Percentiles rank a stretch among this genome's conserved stretches.
phyloP scores from a whole-genome alignment of 2,329 filamentous ascomycete genomes.

The Aureobasidium vineae region DNA sequence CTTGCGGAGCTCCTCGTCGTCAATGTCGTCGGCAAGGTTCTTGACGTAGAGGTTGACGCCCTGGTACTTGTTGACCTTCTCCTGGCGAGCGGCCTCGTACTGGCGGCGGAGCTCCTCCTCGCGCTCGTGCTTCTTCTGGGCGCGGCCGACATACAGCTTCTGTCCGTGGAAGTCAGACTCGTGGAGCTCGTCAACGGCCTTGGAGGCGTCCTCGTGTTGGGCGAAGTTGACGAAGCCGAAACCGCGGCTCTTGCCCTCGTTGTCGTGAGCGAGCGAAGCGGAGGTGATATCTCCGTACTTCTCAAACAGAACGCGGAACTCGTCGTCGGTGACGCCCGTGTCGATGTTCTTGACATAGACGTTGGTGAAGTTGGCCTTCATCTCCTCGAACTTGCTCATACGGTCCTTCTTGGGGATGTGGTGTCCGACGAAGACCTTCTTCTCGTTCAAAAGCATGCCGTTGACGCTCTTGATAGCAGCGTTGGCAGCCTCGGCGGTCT shows the following conservation, averaged over 20 bases:
- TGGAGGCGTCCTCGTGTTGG: slow-evolving; percentile 80
- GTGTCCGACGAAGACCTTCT: slow-evolving; percentile 99
- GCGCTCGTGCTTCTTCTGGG: slow-evolving; percentile 99
- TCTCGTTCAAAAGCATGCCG: slow-evolving; percentile 99
- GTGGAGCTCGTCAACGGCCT: slow-evolving; percentile 89
- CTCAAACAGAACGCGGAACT: slow-evolving; percentile 93
- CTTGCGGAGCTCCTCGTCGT: slow-evolving; percentile 95
- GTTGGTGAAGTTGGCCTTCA: slow-evolving; percentile 99
- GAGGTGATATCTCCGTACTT: slow-evolving; percentile 93
- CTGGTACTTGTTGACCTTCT: slow-evolving; percentile 99
- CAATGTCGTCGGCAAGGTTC: slow-evolving; percentile 94
- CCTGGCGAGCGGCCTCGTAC: slow-evolving; percentile 93
- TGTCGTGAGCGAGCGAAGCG: slow-evolving; percentile 90
- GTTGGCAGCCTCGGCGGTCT: slow-evolving; percentile 94
- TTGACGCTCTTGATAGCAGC: slow-evolving; percentile 99
- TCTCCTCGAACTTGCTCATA: slow-evolving; percentile 99
- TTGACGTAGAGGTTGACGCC: slow-evolving; percentile 99
- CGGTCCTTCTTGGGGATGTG: slow-evolving; percentile 99
- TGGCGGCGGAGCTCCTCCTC: slow-evolving; percentile 99
- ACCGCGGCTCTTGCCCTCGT: slow-evolving; percentile 91
- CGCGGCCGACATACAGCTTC: slow-evolving; percentile 95
- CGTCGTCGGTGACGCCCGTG: slow-evolving; percentile 79
- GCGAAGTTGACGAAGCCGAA: slow-evolving; percentile 96
- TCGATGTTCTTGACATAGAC: slow-evolving; percentile 99
- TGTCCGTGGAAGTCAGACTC: slow-evolving; percentile 89